These are phyloP conservation scores for Aspergillus sp. DNA, from an alignment of 2,329 filamentous ascomycete species.

Conservation along the genomic window DNA sequence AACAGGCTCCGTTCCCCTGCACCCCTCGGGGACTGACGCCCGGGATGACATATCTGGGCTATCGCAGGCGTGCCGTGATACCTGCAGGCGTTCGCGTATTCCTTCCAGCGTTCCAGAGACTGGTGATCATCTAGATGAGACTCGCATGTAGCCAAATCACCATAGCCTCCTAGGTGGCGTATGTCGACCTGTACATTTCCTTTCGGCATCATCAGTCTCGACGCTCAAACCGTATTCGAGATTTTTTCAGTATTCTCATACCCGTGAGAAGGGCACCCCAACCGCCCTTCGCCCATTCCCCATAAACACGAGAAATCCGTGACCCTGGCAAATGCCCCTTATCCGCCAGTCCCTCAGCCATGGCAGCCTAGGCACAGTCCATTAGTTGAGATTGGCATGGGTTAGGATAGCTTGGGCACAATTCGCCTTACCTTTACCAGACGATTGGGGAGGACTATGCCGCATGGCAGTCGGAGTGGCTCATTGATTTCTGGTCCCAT, in stretches of 20 bases:
- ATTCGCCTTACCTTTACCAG: constrained; percentile 3
- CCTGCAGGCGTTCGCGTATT: constrained; percentile 14
- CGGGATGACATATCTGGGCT: constrained; percentile 39
- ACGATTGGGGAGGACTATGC: constrained; percentile 7
- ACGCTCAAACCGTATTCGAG: background rate
- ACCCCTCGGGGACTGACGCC: constrained; percentile 34
- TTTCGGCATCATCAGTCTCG: background rate
- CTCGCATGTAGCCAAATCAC: background rate
- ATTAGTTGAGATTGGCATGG: background rate
- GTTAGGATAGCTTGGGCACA: background rate
- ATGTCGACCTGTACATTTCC: constrained; percentile 9
- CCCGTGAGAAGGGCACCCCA: constrained; percentile 9
- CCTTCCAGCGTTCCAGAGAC: constrained; percentile 6
- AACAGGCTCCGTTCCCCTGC: constrained; percentile 26
- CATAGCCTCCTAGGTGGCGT: constrained; percentile 1
- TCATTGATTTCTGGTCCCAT: constrained; percentile 3
- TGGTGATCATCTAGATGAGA: background rate
- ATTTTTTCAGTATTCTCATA: background rate
- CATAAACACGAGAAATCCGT: constrained; percentile 3
- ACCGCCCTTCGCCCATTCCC: constrained; percentile 4
- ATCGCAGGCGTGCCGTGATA: constrained; percentile 32
- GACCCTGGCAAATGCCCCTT: background rate
- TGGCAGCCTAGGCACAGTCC: constrained; percentile 1
- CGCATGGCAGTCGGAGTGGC: constrained; percentile 5
- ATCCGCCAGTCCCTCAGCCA: constrained; percentile 8